These are phyloP conservation scores for Fusarium sororula DNA, from an alignment of 2,329 filamentous ascomycete species.

Conservation along the genomic window DNA sequence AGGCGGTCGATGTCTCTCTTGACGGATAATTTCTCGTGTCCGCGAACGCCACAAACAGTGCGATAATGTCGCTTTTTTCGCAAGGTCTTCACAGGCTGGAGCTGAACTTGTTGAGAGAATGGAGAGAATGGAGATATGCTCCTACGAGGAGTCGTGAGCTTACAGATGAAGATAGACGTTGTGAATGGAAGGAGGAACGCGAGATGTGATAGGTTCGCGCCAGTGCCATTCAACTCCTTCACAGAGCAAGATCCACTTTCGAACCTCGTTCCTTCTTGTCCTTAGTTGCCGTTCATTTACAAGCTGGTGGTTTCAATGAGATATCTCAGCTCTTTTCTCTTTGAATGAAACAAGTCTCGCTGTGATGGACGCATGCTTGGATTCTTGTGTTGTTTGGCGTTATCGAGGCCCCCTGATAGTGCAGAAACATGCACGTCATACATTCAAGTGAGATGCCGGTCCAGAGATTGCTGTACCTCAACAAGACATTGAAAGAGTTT, in stretches of 20 bases:
- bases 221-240: not conserved
- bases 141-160: not conserved
- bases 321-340: not conserved
- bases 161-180: slow-evolving; percentile 5
- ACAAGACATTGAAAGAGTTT: not conserved
- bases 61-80: not conserved
- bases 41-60: not conserved
- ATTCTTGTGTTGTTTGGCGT: not conserved
- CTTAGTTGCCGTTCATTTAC: not conserved
- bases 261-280: not conserved
- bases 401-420: not conserved
- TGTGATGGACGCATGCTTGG: not conserved
- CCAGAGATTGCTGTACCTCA: not conserved
- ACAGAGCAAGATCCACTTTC: slow-evolving; percentile 1
- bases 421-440: not conserved
- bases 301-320: not conserved
- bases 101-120: too few species aligned
- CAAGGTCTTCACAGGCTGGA: not conserved
- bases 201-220: slow-evolving; percentile 4
- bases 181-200: not conserved
- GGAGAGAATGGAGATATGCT: not conserved
- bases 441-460: not conserved
- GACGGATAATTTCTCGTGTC: slow-evolving; percentile 1
- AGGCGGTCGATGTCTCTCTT: slow-evolving; percentile 2
- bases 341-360: not conserved